phyloP scores from a whole-genome alignment of 73 alveolate genomes.

The Paramecium pentaurelia region DNA sequence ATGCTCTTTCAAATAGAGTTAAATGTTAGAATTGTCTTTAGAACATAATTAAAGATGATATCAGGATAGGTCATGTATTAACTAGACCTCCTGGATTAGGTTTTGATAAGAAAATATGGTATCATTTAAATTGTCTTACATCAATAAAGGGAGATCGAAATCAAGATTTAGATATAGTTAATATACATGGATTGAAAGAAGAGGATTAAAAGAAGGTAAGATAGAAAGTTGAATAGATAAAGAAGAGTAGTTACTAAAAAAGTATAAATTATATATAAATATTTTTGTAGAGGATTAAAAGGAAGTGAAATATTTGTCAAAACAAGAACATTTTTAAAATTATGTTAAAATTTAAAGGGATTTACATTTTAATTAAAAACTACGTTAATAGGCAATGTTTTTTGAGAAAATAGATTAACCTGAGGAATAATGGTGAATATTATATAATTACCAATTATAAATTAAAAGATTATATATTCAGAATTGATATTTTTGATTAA shows the following conservation, averaged over 20 bases:
- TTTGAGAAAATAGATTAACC: not conserved
- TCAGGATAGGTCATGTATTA: constrained; percentile 15
- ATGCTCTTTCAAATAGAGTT: constrained; percentile 13
- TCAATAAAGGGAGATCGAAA: constrained; percentile 20
- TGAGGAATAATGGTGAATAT: not conserved
- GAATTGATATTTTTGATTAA: constrained; percentile 18
- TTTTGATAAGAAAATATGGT: constrained; percentile 25
- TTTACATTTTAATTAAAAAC: not conserved
- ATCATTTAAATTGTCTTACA: constrained; percentile 14
- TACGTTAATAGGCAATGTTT: not conserved
- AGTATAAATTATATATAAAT: not conserved
- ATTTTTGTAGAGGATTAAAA: not conserved
- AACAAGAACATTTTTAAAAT: not conserved
- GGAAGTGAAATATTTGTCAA: not conserved
- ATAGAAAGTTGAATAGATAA: not conserved
- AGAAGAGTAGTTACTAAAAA: not conserved
- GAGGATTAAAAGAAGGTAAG: not conserved
- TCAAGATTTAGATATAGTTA: not conserved
- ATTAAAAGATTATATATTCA: not conserved
- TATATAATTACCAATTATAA: not conserved
- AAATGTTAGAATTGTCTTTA: not conserved
- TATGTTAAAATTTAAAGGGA: not conserved
- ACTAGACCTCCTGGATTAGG: not conserved
- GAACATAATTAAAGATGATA: not conserved
- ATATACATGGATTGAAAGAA: not conserved